Base-by-base conservation (phyloP, 139 green algal genomes). In the Chlorella ohadii region DNA sequence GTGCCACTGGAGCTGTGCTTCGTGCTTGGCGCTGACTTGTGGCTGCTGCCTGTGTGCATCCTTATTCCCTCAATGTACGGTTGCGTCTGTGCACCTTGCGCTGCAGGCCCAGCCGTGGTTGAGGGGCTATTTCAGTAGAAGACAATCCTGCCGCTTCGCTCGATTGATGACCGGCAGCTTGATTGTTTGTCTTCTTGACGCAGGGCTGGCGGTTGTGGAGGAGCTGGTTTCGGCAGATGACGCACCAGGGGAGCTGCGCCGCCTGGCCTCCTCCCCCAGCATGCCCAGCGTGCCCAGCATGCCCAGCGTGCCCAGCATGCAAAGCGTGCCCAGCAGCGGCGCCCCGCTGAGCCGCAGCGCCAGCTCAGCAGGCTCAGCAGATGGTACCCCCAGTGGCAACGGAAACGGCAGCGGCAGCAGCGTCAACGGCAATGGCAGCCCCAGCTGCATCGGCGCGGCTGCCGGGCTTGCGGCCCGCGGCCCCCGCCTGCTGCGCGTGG, bases 141-240 rank as follows among this genome's bases (percentile, higher is more conserved):
- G 85, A 89, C n/a, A n/a, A n/a, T n/a, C n/a, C n/a, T n/a, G n/a
- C n/a, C n/a, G n/a, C n/a, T n/a, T n/a, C n/a, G n/a, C n/a, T n/a
- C n/a, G n/a, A n/a, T n/a, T n/a, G n/a, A n/a, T n/a, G n/a, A n/a
- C n/a, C n/a, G n/a, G n/a, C n/a, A n/a, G n/a, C n/a, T n/a, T n/a
- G n/a, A n/a, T n/a, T n/a, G n/a, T n/a, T n/a, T n/a, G n/a, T n/a
- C 44, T 51, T 51, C 9, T 6, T 51, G 7, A 51, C 7, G 70
- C 72, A 74, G 77, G 72, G 25, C 44, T 86, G 61, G 47, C 81
- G 23, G 44, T 89, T 6, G 57, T 86, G 39, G 85, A 89, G 63
- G 80, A 86, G 72, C 38, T 89, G 33, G 68, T 89, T 28, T 39
- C 25, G 13, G 41, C 85, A 1, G 56, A 86, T 19, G 85, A 89